phyloP scores from a whole-genome alignment of 352 stramenopile genomes.

The Pythium sukuiense region DNA sequence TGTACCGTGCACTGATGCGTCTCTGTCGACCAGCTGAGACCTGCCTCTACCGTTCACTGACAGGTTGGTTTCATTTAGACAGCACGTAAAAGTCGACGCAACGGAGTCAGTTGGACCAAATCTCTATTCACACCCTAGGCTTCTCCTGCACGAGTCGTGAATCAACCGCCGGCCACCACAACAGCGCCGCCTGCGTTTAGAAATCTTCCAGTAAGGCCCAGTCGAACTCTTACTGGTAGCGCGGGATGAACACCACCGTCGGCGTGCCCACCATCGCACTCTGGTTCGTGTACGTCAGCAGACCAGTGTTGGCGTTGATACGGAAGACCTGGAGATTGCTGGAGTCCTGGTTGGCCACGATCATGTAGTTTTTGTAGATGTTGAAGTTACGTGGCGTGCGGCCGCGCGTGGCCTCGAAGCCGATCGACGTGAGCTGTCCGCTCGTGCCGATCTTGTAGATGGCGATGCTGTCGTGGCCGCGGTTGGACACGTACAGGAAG shows the following conservation, averaged over 20 bases:
- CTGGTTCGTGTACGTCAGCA: slow-evolving; percentile 41
- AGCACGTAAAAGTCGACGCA: too few species aligned
- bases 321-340: slow-evolving; percentile 58
- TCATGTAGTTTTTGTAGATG: slow-evolving; percentile 47
- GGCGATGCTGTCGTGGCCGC: slow-evolving; percentile 59
- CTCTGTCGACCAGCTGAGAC: slow-evolving; percentile 2
- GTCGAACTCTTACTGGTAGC: too few species aligned
- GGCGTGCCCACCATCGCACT: slow-evolving; percentile 34
- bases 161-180: too few species aligned
- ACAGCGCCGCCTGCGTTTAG: neutral
- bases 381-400: slow-evolving; percentile 46
- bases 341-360: slow-evolving; percentile 66
- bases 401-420: slow-evolving; percentile 43
- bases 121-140: too few species aligned
- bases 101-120: too few species aligned
- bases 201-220: too few species aligned
- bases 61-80: neutral
- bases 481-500: slow-evolving; percentile 71
- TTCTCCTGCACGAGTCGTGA: too few species aligned
- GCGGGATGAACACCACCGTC: slow-evolving; percentile 37
- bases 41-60: neutral
- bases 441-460: slow-evolving; percentile 46
- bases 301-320: slow-evolving; percentile 39
- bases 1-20: too few species aligned
- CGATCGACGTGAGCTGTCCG: slow-evolving; percentile 37